These are phyloP conservation scores for Diaporthe vexans DNA, from an alignment of 2,329 filamentous ascomycete species.

Conservation along the genomic window DNA sequence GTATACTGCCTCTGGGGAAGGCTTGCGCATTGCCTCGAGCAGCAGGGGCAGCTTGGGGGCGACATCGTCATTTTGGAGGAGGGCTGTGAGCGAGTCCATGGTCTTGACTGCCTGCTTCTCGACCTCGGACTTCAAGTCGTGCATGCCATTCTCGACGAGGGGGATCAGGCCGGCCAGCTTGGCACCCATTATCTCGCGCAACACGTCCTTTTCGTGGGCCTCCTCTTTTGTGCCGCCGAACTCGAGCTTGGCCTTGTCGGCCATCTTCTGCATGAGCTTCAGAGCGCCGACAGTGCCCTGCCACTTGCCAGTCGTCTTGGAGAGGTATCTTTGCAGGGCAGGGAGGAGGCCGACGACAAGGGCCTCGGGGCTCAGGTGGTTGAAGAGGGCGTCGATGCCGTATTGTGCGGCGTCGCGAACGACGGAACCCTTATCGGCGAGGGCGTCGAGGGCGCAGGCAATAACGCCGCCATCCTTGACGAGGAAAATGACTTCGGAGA, in stretches of 20 bases:
- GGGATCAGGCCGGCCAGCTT: slow-evolving; percentile 90
- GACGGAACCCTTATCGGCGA: slow-evolving; percentile 90
- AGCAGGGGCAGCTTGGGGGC: slow-evolving; percentile 91
- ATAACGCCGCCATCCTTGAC: slow-evolving; percentile 84
- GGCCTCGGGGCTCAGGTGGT: slow-evolving; percentile 83
- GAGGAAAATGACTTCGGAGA: slow-evolving; percentile 86
- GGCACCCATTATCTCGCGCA: slow-evolving; percentile 91
- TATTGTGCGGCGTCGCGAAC: slow-evolving; percentile 95
- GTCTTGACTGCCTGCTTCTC: slow-evolving; percentile 91
- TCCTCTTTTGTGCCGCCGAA: slow-evolving; percentile 84
- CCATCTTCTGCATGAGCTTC: slow-evolving; percentile 90
- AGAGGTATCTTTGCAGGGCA: slow-evolving; percentile 79
- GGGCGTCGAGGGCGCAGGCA: slow-evolving; percentile 80
- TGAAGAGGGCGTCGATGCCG: slow-evolving; percentile 90
- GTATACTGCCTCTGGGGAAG: slow-evolving; percentile 87
- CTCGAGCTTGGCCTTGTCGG: slow-evolving; percentile 91
- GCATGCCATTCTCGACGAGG: slow-evolving; percentile 92
- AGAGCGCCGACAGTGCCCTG: slow-evolving; percentile 93
- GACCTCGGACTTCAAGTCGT: slow-evolving; percentile 88
- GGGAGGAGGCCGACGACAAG: slow-evolving; percentile 88
- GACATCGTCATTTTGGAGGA: slow-evolving; percentile 97
- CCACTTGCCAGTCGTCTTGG: slow-evolving; percentile 93
- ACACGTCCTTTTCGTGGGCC: slow-evolving; percentile 87
- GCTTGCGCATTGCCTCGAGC: slow-evolving; percentile 95
- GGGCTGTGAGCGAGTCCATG: slow-evolving; percentile 90